phyloP scores from a whole-genome alignment of 2,329 filamentous ascomycete genomes.

The Hypocrella siamensis region DNA sequence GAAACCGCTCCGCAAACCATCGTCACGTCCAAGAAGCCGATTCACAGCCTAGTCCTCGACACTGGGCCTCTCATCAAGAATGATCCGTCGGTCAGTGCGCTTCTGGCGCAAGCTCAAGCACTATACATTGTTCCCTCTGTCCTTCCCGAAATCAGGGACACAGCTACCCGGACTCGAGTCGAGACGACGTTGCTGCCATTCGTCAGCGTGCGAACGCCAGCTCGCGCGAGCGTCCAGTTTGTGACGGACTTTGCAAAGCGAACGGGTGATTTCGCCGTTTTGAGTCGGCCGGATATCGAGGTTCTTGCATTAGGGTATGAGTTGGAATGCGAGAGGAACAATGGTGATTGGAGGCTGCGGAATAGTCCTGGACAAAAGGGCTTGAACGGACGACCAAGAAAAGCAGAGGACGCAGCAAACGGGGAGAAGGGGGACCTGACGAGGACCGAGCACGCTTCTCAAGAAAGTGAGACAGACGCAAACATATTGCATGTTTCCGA shows the following conservation, averaged over 20 bases:
- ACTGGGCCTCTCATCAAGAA: slow-evolving; percentile 90
- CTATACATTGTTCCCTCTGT: slow-evolving; percentile 78
- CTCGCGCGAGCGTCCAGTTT: slow-evolving; percentile 60
- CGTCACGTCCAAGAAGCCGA: slow-evolving; percentile 35
- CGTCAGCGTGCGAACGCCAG: slow-evolving; percentile 59
- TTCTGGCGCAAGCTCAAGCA: slow-evolving; percentile 60
- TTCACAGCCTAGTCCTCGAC: slow-evolving; percentile 77
- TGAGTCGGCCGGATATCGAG: slow-evolving; percentile 81
- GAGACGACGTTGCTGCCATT: slow-evolving; percentile 80
- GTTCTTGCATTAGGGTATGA: slow-evolving; percentile 86
- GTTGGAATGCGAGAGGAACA: slow-evolving; percentile 78
- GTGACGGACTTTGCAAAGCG: slow-evolving; percentile 73
- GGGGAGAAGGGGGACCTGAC: slow-evolving; percentile 10
- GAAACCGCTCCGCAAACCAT: slow-evolving; percentile 3
- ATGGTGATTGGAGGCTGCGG: slow-evolving; percentile 75
- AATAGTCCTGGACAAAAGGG: slow-evolving; percentile 65
- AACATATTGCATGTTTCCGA: too few relatives aligned
- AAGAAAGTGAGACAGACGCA: background rate
- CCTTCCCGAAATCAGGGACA: slow-evolving; percentile 76
- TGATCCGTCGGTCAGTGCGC: slow-evolving; percentile 67
- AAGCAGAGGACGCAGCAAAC: background rate
- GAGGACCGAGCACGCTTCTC: background rate
- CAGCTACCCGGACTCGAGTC: slow-evolving; percentile 62
- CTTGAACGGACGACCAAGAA: slow-evolving; percentile 46
- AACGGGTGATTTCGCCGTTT: slow-evolving; percentile 76